Percentiles rank a stretch among this genome's conserved stretches.
Conservation (phyloP, 169 alveolate genomes). For the Plasmodium inui region DNA sequence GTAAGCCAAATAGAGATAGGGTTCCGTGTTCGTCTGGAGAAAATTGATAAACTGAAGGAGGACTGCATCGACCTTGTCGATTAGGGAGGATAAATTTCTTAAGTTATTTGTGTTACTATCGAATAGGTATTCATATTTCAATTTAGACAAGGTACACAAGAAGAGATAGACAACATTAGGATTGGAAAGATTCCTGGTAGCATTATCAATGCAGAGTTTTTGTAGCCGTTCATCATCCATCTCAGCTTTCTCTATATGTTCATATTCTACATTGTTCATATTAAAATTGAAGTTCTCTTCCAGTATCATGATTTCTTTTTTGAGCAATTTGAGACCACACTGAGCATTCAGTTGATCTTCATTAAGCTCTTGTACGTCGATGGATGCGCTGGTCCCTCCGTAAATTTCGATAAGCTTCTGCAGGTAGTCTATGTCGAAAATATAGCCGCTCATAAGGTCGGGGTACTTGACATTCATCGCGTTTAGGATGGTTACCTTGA, state of each 20-base stretch:
- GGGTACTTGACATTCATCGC: slow-evolving; percentile 46
- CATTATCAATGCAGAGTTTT: slow-evolving; percentile 23
- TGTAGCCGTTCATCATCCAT: slow-evolving; percentile 26
- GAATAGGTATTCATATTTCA: slow-evolving; percentile 57
- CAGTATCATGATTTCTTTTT: slow-evolving; percentile 54
- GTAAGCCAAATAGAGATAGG: slow-evolving; percentile 3
- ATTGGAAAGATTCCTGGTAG: background rate
- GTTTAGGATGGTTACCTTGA: background rate
- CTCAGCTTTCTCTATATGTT: slow-evolving; percentile 34
- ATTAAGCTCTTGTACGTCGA: slow-evolving; percentile 55
- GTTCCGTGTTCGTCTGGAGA: slow-evolving; percentile 22
- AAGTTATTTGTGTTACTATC: slow-evolving; percentile 58
- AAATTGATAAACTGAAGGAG: slow-evolving; percentile 47
- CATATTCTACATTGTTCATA: slow-evolving; percentile 40
- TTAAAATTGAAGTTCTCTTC: slow-evolving; percentile 25
- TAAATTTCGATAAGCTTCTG: slow-evolving; percentile 52
- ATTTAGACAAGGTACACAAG: slow-evolving; percentile 30
- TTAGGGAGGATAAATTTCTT: slow-evolving; percentile 30
- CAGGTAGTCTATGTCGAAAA: slow-evolving; percentile 57
- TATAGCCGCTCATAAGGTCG: slow-evolving; percentile 35
- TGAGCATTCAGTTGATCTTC: slow-evolving; percentile 68
- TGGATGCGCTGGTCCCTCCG: slow-evolving; percentile 52
- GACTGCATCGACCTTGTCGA: slow-evolving; percentile 34
- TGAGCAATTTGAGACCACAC: slow-evolving; percentile 19
- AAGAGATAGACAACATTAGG: slow-evolving; percentile 42